Evolutionary conservation across 345 rosid genomes (phyloP), one percentile per base, ranked within the genome.

Genomic region (Conringia planisiliqua): DNA sequence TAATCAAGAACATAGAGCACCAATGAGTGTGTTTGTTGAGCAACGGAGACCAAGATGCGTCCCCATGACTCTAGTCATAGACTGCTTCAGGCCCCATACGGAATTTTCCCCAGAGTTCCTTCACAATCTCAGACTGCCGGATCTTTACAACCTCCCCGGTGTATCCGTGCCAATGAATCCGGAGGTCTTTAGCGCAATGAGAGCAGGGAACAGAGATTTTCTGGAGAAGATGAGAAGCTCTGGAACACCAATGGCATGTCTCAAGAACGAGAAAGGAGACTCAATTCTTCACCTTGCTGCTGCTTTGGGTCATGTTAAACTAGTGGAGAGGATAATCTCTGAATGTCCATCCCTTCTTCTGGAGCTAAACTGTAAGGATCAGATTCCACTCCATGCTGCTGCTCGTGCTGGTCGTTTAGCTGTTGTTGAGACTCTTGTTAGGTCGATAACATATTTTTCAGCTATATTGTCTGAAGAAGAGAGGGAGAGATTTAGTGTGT

Each of bases 351-450:
- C 6, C 4, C 61, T 71, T 35, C 29, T 71, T 0, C 9, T 60
- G 12, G 51, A 47, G 9, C 38, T 33, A 20, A 74, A 51, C 18
- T 6, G 0, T 6, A 16, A 52, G 5, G 44, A 68, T n/a, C 29
- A 70, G n/a, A 36, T 68, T 52, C 43, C 68, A 2, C n/a, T 81
- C 12, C 82, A 81, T 39, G 29, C 26, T 0, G 79, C 77, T 43
- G 16, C 77, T 30, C 10, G 13, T 36, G 54, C 56, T 3, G 78
- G 78, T 1, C 54, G 20, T 20, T 12, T 4, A 18, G 3, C 1
- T 18, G 50, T 57, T 71, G 30, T 64, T 2, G 1, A 54, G 20
- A 13, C 6, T 42, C 67, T 77, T 27, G 62, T 63, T 51, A 4
- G 3, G 0, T 1, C 10, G 1, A 6, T 44, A 14, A 57, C 16